These are phyloP conservation scores for Podospora fimiseda DNA, from an alignment of 495 filamentous ascomycete species.

Conservation along the genomic window DNA sequence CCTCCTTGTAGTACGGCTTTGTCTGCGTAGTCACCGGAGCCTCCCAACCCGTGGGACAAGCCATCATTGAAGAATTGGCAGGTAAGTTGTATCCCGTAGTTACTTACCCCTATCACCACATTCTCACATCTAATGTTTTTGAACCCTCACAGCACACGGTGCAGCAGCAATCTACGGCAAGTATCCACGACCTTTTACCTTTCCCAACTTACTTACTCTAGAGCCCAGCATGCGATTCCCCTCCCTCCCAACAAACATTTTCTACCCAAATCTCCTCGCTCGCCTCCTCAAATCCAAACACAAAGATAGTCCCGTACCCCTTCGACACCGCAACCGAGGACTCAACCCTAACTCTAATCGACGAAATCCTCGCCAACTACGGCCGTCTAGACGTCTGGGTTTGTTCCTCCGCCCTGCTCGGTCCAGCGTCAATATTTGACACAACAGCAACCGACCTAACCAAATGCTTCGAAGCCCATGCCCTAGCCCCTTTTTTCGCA, in stretches of 20 bases:
- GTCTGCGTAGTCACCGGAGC: constrained; percentile 58
- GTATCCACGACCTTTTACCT: neutral
- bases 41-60: constrained; percentile 50
- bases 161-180: constrained; percentile 57
- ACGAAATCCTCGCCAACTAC: constrained; percentile 54
- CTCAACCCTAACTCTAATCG: constrained; percentile 53
- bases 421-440: constrained; percentile 47
- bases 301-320: constrained; percentile 53
- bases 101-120: neutral
- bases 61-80: constrained; percentile 52
- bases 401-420: constrained; percentile 49
- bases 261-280: constrained; percentile 28
- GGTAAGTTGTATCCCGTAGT: constrained; percentile 27
- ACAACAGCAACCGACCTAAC: constrained; percentile 49
- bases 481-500: constrained; percentile 55
- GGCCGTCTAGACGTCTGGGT: constrained; percentile 57
- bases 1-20: constrained; percentile 46
- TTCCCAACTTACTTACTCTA: neutral
- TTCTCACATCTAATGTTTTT: neutral
- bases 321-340: constrained; percentile 50
- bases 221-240: constrained; percentile 25
- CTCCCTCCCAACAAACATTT: constrained; percentile 18
- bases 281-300: constrained; percentile 40
- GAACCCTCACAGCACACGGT: constrained; percentile 48
- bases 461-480: constrained; percentile 52